A percentile compares a stretch with the other conserved stretches of the same genome.
Conservation (phyloP, 495 filamentous ascomycete species). For the Neurospora sublineolata region DNA sequence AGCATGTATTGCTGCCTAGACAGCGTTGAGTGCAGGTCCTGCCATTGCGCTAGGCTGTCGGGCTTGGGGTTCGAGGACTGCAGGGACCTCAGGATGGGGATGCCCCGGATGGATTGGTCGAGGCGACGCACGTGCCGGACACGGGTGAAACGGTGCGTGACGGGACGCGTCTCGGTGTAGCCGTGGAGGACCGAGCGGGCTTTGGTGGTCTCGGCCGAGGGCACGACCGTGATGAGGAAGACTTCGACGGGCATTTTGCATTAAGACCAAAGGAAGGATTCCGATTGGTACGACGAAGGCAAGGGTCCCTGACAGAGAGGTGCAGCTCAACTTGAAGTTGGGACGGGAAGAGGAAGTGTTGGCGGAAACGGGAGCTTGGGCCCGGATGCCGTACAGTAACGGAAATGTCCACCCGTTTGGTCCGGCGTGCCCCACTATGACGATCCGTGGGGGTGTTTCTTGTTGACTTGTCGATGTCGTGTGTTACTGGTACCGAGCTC, state of each 20-base stretch:
- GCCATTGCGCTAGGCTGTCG: constrained; percentile 13
- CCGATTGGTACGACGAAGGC: neutral
- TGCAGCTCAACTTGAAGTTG: neutral
- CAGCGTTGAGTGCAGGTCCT: constrained; percentile 30
- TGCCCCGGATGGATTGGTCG: constrained; percentile 8
- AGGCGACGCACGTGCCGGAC: constrained; percentile 25
- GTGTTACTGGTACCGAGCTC: neutral
- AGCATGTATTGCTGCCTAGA: constrained; percentile 29
- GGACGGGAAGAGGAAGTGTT: neutral
- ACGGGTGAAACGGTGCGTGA: constrained; percentile 21
- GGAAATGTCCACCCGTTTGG: neutral
- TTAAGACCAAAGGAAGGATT: neutral
- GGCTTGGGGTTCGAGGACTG: constrained; percentile 18
- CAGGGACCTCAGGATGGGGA: constrained; percentile 20
- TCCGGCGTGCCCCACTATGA: neutral
- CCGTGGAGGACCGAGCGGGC: constrained; percentile 30
- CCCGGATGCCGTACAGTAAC: neutral
- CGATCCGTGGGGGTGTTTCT: neutral
- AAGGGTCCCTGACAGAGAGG: neutral
- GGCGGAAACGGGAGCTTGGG: neutral
- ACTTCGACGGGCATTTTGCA: constrained; percentile 28
- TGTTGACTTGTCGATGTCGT: neutral
- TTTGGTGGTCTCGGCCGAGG: constrained; percentile 20
- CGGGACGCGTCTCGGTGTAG: constrained; percentile 27
- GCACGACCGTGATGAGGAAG: constrained; percentile 29